Evolutionary conservation across 495 filamentous ascomycete genomes (phyloP), one percentile per base, ranked within the genome.

Genomic region (Pyrenula massariospora): DNA sequence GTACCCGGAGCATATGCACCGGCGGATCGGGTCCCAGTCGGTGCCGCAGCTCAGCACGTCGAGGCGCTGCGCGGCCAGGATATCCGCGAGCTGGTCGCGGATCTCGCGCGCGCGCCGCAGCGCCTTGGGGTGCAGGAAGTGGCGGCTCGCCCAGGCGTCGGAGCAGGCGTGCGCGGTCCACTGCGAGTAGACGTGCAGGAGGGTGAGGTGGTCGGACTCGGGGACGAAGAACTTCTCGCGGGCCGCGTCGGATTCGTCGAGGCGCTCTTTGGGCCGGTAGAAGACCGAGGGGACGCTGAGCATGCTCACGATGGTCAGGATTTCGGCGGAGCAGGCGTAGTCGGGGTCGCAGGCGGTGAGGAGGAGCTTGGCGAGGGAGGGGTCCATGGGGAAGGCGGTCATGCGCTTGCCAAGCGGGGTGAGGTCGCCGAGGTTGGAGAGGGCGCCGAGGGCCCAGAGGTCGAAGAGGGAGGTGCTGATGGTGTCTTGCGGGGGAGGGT

Each of bases 171-270:
- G 96, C 5, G 85, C 75, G 66, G 87, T 89, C 94, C 94, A 97
- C 65, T 96, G 91, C 12, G 86, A 87, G 70, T 92, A 99, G 10
- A 99, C 93, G 63, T 97, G 89, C 12, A 99, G 82, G 24, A 96
- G 85, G 1, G 94, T 99, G 3, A 99, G 72, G 64, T 99, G 94
- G 68, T 99, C 94, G 1, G 89, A 95, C 71, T 99, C 93, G 15
- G 91, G 89, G 12, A 97, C 94, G 68, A 95, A 97, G 70, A 99
- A 99, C 63, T 96, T 96, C 64, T 99, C 94, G n/a, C 91, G 81
- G 2, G 94, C 92, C 0, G 91, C 84, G 64, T 99, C 94, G 15
- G 91, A 91, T 72, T 99, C 94, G 61, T 97, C 94, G 63, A 95
- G 89, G 0, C 94, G 87, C 67, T 99, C 94, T 63, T 95, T 96